These are phyloP conservation scores for Citeromyces matritensis DNA, from an alignment of 805 yeast genomes.

Conservation along the genomic window DNA sequence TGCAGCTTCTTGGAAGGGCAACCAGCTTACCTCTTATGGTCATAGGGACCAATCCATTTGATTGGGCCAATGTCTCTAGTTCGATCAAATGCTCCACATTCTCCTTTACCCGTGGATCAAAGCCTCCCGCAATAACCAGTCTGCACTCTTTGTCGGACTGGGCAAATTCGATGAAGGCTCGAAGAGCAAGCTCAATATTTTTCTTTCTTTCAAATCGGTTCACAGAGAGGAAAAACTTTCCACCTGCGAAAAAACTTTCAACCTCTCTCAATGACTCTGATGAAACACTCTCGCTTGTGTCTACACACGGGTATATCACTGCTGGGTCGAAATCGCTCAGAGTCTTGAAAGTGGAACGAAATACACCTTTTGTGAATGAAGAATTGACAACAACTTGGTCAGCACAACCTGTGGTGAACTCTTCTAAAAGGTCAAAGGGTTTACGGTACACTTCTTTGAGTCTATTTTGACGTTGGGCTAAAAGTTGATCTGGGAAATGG, in stretches of 20 bases:
- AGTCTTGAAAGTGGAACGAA: slow-evolving; percentile 42
- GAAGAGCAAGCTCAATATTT: slow-evolving; percentile 64
- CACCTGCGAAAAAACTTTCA: slow-evolving; percentile 16
- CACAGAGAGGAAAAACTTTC: slow-evolving; percentile 47
- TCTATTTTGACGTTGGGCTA: slow-evolving; percentile 42
- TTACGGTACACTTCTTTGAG: slow-evolving; percentile 53
- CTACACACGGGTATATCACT: slow-evolving; percentile 73
- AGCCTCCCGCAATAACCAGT: slow-evolving; percentile 83
- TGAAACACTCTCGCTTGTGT: slow-evolving; percentile 13
- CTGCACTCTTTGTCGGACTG: slow-evolving; percentile 18
- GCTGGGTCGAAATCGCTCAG: slow-evolving; percentile 24
- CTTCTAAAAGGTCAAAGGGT: slow-evolving; percentile 80
- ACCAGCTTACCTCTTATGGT: slow-evolving; percentile 26
- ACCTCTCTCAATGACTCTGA: slow-evolving; percentile 16
- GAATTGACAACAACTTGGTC: slow-evolving; percentile 84
- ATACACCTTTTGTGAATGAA: slow-evolving; percentile 61
- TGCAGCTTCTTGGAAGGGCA: slow-evolving; percentile 9
- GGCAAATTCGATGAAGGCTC: slow-evolving; percentile 38
- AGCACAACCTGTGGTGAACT: slow-evolving; percentile 59
- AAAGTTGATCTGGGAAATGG: slow-evolving; percentile 85
- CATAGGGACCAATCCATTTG: slow-evolving; percentile 24
- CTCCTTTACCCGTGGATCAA: slow-evolving; percentile 60
- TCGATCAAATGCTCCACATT: slow-evolving; percentile 60
- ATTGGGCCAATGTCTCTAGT: slow-evolving; percentile 31
- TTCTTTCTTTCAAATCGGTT: slow-evolving; percentile 87